Evolutionary conservation across 352 stramenopile species (phyloP).

Genomic region (Albugo candida): DNA sequence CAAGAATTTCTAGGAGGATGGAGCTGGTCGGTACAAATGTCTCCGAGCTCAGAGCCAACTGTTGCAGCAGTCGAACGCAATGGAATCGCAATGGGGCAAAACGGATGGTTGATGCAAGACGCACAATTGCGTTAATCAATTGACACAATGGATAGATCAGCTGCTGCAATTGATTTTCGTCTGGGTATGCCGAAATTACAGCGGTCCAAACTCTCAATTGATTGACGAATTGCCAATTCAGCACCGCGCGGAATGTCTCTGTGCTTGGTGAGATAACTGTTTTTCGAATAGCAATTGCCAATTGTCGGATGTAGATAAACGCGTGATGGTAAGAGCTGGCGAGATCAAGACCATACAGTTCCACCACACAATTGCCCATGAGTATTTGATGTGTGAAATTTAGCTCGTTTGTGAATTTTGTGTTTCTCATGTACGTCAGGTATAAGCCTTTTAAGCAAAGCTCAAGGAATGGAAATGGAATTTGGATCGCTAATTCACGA

Average conservation of each 20-base stretch:
- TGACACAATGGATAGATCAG: constrained; percentile 93
- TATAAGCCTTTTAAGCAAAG: constrained; percentile 91
- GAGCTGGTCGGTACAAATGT: constrained; percentile 90
- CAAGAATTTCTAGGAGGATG: constrained; percentile 87
- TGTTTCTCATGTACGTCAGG: constrained; percentile 90
- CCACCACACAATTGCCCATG: constrained; percentile 96
- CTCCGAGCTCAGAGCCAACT: constrained; percentile 87
- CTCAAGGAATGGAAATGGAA: constrained; percentile 95
- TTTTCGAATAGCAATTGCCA: constrained; percentile 93
- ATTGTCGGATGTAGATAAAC: constrained; percentile 98
- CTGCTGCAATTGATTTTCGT: constrained; percentile 68
- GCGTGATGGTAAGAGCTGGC: constrained; percentile 96
- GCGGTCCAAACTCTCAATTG: constrained; percentile 93
- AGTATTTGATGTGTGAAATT: constrained; percentile 72
- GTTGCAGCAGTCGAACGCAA: constrained; percentile 91
- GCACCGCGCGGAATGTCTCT: constrained; percentile 75
- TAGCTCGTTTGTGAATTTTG: constrained; percentile 86
- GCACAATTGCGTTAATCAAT: constrained; percentile 53
- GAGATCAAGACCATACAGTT: constrained; percentile 93
- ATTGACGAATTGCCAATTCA: constrained; percentile 98
- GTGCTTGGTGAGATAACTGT: constrained; percentile 88
- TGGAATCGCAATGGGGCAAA: constrained; percentile 91
- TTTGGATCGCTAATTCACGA: constrained; percentile 83
- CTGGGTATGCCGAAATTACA: constrained; percentile 82
- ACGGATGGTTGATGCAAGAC: constrained; percentile 52